Conservation (phyloP, 495 filamentous ascomycete species). For the Friedmanniomyces simplex region DNA sequence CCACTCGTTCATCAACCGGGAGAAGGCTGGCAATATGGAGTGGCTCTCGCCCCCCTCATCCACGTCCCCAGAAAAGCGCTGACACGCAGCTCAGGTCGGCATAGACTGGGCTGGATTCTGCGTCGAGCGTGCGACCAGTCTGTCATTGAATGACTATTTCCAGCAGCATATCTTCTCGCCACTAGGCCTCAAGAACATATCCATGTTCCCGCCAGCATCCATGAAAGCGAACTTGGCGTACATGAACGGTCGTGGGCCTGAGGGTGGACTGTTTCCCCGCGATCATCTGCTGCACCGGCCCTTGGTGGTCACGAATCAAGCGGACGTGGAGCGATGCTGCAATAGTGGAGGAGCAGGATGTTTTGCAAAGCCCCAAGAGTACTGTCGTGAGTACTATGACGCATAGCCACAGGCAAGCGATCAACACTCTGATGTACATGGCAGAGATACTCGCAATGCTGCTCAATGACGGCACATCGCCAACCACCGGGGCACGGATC, state of each 20-base stretch:
- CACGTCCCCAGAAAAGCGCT: neutral
- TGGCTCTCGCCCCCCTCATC: conserved; percentile 23
- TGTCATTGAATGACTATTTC: conserved; percentile 44
- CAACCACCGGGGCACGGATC: conserved; percentile 36
- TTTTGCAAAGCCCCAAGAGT: conserved; percentile 45
- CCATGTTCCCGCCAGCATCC: conserved; percentile 41
- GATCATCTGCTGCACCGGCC: conserved; percentile 40
- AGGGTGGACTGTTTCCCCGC: conserved; percentile 34
- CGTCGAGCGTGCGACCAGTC: conserved; percentile 40
- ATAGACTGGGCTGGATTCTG: conserved; percentile 52
- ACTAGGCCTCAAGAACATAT: conserved; percentile 41
- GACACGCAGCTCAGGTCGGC: neutral
- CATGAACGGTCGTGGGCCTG: conserved; percentile 36
- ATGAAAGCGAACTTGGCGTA: conserved; percentile 41
- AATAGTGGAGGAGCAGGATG: conserved; percentile 42
- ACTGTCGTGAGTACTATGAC: conserved; percentile 28
- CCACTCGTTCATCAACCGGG: conserved; percentile 49
- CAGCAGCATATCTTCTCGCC: conserved; percentile 45
- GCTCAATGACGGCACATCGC: conserved; percentile 28
- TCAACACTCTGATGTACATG: neutral
- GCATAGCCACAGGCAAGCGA: neutral
- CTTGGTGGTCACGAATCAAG: conserved; percentile 28
- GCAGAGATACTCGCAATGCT: conserved; percentile 24
- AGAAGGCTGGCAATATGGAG: conserved; percentile 46
- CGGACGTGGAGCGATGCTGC: conserved; percentile 31